Base-by-base conservation (phyloP, 2,329 filamentous ascomycete genomes). In the Biscogniauxia mediterranea region DNA sequence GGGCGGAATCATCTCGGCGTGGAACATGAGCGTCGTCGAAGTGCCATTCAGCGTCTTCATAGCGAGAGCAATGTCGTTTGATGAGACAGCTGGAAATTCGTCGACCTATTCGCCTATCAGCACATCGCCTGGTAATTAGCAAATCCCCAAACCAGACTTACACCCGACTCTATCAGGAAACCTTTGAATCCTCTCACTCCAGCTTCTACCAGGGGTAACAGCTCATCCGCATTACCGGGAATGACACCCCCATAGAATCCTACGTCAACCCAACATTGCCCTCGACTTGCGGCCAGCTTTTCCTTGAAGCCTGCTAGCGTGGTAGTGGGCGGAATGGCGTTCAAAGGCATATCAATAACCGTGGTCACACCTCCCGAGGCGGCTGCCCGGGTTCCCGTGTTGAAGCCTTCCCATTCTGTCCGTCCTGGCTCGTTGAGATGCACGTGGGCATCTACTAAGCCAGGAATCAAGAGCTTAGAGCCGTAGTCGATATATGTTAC, bases 351-450 rank as follows among this genome's bases (percentile, higher is more conserved):
- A 77, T 98, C 95, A 71, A 99, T 81, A 9, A 99, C 93, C 0
- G 95, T 98, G 4, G 95, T 99, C 25, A 98, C 95, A 70, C 95
- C 95, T 50, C 95, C 95, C 69, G 94, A 96, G 11, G 95, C 95
- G 3, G 95, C 95, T 38, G 95, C 95, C 69, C 91, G 86, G 23
- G 95, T 98, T 55, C 95, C 95, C 0, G 93, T 97, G 81, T 89
- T 91, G 81, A 99, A 99, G 11, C 95, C 95, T 74, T 99, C 95
- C 95, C 95, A 98, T 84, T 97, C 94, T 57, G 94, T 97, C 60
- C 95, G 86, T 51, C 95, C 95, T 0, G 95, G 95, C 79, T 99
- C 95, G 73, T 98, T 98, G 69, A 98, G 86, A 79, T 99, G 95
- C 46, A 99, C 95, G 75, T 99, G 95, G 42, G 95, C 94, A 75